Conservation (phyloP, 257 asterid species). For the Coffea canephora region DNA sequence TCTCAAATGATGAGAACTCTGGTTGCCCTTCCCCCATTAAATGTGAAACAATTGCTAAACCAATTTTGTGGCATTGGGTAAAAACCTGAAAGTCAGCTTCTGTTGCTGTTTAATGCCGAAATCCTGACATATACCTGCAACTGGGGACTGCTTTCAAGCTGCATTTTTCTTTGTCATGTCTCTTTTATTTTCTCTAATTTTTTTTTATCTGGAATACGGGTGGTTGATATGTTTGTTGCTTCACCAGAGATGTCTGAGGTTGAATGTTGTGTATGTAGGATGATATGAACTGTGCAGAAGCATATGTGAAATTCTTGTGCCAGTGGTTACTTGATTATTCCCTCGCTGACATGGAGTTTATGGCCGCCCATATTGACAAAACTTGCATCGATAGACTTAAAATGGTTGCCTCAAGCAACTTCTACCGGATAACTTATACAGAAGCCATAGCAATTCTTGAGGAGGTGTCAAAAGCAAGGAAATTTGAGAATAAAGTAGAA, state of each 20-base stretch:
- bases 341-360: conserved; percentile 88
- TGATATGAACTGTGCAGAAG: conserved; percentile 99
- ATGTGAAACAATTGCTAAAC: background rate
- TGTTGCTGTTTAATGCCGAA: background rate
- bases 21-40: background rate
- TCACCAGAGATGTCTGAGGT: background rate
- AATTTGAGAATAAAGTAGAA: conserved; percentile 84
- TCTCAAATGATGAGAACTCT: background rate
- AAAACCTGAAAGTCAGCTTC: background rate
- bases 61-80: background rate
- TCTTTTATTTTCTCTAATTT: no score
- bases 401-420: conserved; percentile 74
- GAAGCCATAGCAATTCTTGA: conserved; percentile 78
- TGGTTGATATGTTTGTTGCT: no score
- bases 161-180: no score
- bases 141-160: no score
- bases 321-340: conserved; percentile 92
- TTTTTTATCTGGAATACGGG: background rate
- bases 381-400: conserved; percentile 66
- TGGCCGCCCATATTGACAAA: conserved; percentile 58
- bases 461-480: conserved; percentile 67
- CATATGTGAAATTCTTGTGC: conserved; percentile 80
- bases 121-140: background rate
- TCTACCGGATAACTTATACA: conserved; percentile 72
- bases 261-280: conserved; percentile 48